phyloP scores from a whole-genome alignment of 768 basidiomycete genomes.

The Inosperma sp. region DNA sequence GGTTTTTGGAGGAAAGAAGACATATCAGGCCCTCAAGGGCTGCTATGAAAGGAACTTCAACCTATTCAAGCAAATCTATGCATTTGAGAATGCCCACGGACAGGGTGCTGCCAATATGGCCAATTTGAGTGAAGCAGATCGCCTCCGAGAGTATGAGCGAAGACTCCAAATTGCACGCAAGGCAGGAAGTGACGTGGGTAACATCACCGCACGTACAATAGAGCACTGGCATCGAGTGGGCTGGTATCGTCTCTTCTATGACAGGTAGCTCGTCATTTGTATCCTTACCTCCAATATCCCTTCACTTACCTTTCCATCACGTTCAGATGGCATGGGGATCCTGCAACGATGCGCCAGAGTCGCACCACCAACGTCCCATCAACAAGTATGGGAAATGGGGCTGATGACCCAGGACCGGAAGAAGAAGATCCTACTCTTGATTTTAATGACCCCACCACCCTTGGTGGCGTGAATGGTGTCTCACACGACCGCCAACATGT shows the following conservation, averaged over 20 bases:
- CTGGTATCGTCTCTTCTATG: conserved; percentile 73
- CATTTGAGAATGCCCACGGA: conserved; percentile 54
- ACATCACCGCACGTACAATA: conserved; percentile 65
- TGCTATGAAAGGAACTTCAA: conserved; percentile 85
- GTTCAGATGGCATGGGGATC: conserved; percentile 62
- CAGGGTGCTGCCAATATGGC: conserved; percentile 34
- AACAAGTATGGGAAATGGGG: conserved; percentile 27
- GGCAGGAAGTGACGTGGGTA: conserved; percentile 65
- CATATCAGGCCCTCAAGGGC: conserved; percentile 79
- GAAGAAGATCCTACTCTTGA: conserved; percentile 52
- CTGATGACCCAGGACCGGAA: conserved; percentile 35
- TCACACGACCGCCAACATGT: conserved; percentile 29
- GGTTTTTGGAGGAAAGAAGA: conserved; percentile 72
- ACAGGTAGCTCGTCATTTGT: conserved; percentile 39
- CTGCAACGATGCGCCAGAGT: conserved; percentile 47
- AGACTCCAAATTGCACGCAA: conserved; percentile 62
- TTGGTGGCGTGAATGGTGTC: conserved; percentile 31
- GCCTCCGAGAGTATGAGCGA: conserved; percentile 68
- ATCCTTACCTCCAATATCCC: conserved; percentile 3
- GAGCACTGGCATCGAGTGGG: conserved; percentile 77
- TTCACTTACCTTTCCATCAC: conserved; percentile 9
- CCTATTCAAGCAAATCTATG: conserved; percentile 77
- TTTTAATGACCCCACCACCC: conserved; percentile 34
- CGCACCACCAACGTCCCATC: conserved; percentile 31
- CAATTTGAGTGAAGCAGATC: conserved; percentile 53